phyloP scores from a whole-genome alignment of 2,329 filamentous ascomycete genomes.

The Lasiodiplodia sp. region DNA sequence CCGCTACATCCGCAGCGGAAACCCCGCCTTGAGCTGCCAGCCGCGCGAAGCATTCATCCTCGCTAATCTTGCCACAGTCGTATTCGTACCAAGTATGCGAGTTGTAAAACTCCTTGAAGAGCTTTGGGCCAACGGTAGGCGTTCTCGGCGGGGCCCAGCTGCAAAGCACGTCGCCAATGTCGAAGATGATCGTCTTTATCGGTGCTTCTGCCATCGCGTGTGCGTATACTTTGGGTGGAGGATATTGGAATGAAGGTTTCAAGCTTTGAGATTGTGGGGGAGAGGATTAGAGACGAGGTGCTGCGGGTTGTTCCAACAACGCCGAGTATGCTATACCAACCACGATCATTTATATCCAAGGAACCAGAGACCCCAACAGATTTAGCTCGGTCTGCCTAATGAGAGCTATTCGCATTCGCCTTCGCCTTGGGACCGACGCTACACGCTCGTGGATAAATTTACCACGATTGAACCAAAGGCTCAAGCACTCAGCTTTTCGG shows the following conservation, averaged over 20 bases:
- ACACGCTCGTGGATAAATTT: too few relatives aligned
- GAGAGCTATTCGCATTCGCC: not conserved
- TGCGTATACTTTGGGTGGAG: not conserved
- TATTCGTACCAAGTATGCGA: conserved; percentile 40
- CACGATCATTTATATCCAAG: not conserved
- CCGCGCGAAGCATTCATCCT: conserved; percentile 33
- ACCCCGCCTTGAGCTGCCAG: conserved; percentile 38
- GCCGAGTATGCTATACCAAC: not conserved
- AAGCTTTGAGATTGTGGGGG: not conserved
- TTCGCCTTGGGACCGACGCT: not conserved
- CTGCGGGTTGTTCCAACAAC: too few relatives aligned
- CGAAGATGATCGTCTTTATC: conserved; percentile 40
- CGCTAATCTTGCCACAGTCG: conserved; percentile 38
- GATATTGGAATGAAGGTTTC: not conserved
- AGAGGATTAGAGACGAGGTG: not conserved
- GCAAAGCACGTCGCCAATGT: conserved; percentile 47
- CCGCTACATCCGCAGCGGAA: conserved; percentile 35
- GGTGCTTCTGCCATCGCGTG: conserved; percentile 1
- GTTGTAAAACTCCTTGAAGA: conserved; percentile 38
- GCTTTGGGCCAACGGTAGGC: conserved; percentile 35
- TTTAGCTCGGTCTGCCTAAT: not conserved
- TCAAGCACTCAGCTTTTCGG: not conserved
- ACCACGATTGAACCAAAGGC: too few relatives aligned
- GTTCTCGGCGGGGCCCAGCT: conserved; percentile 40
- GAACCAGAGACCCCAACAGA: not conserved